phyloP scores from a whole-genome alignment of 2,329 filamentous ascomycete genomes.

The Venturia nashicola region DNA sequence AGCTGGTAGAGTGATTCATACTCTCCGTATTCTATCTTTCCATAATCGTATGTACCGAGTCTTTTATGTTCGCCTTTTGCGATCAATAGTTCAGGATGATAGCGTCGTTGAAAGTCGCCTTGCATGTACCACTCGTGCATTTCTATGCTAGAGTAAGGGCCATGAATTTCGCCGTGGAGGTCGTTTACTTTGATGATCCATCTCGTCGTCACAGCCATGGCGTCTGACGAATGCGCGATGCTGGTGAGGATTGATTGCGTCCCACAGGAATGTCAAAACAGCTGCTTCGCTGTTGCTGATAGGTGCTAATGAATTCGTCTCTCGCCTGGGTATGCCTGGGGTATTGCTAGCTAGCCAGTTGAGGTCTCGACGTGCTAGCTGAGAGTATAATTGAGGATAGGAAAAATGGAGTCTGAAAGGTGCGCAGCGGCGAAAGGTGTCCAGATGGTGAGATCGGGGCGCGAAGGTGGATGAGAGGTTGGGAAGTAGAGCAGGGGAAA shows the following conservation, averaged over 20 bases:
- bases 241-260: background rate
- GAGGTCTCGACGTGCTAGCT: too few species aligned
- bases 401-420: background rate
- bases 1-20: background rate
- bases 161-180: slow-evolving; percentile 81
- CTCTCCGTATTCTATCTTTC: background rate
- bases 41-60: background rate
- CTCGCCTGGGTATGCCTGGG: background rate
- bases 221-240: slow-evolving; percentile 20
- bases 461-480: background rate
- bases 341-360: background rate
- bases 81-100: slow-evolving; percentile 84
- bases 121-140: slow-evolving; percentile 99
- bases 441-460: background rate
- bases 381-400: background rate
- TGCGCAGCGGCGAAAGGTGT: background rate
- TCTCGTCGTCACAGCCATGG: slow-evolving; percentile 97
- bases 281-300: background rate
- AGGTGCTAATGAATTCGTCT: background rate
- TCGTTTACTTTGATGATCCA: slow-evolving; percentile 81
- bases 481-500: background rate
- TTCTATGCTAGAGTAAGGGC: slow-evolving; percentile 88
- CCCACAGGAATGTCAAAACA: too few species aligned
- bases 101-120: slow-evolving; percentile 95
- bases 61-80: slow-evolving; percentile 62